Percentiles rank a stretch among this genome's conserved stretches.
Conservation (phyloP, 108 stramenopile species). For the Cyclostephanos invisitatus region DNA sequence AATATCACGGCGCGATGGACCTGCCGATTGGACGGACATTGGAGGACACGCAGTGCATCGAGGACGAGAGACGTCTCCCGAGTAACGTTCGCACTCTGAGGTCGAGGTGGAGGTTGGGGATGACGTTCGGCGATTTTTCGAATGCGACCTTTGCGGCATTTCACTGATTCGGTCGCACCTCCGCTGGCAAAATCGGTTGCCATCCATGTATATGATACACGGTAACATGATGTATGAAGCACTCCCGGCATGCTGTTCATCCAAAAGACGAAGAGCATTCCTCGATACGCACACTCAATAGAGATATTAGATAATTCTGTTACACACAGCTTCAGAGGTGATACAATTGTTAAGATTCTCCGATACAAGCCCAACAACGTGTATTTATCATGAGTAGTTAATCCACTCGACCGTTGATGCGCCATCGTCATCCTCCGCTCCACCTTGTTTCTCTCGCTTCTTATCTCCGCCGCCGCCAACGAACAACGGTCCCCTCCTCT, state of each 20-base stretch:
- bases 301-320: neutral
- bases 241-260: neutral
- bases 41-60: conserved; percentile 53
- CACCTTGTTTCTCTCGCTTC: neutral
- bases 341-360: neutral
- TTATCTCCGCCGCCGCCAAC: neutral
- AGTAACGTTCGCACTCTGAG: conserved; percentile 49
- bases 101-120: conserved; percentile 61
- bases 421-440: conserved; percentile 3
- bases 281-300: neutral
- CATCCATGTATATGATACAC: neutral
- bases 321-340: neutral
- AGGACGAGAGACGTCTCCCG: conserved; percentile 50
- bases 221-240: too few relatives aligned
- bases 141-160: conserved; percentile 75
- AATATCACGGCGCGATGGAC: conserved; percentile 56
- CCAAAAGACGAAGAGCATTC: too few relatives aligned
- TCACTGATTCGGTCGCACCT: conserved; percentile 32
- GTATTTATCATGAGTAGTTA: conserved; percentile 22
- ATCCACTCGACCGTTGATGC: conserved; percentile 32
- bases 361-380: neutral
- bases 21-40: conserved; percentile 58
- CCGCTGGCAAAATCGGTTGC: neutral
- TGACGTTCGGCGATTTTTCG: conserved; percentile 81
- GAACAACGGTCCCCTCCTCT: conserved; percentile 47